Conservation (phyloP, 2,329 filamentous ascomycete species). For the Monilinia vaccinii-corymbosi region DNA sequence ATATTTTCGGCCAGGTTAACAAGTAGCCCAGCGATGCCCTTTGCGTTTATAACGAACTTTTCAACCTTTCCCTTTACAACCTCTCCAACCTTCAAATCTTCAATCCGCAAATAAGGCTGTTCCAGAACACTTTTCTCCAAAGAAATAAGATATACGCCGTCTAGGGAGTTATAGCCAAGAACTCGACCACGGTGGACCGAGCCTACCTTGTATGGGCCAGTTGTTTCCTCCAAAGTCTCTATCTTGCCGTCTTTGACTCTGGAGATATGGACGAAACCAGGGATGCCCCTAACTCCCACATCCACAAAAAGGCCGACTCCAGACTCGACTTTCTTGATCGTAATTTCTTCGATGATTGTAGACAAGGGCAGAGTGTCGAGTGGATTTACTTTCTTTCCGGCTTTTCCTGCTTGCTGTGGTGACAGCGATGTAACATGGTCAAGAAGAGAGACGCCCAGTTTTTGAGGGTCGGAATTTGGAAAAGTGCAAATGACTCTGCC, state of each 20-base stretch:
- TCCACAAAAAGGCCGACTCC: constrained; percentile 76
- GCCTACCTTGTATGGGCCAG: constrained; percentile 69
- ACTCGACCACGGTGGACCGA: constrained; percentile 75
- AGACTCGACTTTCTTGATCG: constrained; percentile 69
- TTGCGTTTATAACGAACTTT: constrained; percentile 68
- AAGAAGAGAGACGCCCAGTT: constrained; percentile 79
- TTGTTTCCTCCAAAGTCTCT: constrained; percentile 67
- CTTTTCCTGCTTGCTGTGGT: constrained; percentile 35
- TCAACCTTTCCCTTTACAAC: constrained; percentile 77
- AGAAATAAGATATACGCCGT: constrained; percentile 78
- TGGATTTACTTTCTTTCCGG: constrained; percentile 39
- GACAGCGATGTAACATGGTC: constrained; percentile 68
- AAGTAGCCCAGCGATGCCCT: constrained; percentile 73
- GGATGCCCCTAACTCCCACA: constrained; percentile 55
- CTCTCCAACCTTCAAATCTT: constrained; percentile 77
- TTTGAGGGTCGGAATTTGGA: constrained; percentile 66
- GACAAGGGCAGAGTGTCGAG: constrained; percentile 59
- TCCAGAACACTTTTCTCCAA: constrained; percentile 75
- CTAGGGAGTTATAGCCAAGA: constrained; percentile 77
- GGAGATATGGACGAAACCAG: constrained; percentile 93
- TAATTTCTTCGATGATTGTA: constrained; percentile 66
- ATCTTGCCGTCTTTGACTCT: constrained; percentile 83
- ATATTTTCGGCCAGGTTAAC: constrained; percentile 81
- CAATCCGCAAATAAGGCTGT: constrained; percentile 82
- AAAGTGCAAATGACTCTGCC: constrained; percentile 84